phyloP scores from a whole-genome alignment of 352 stramenopile genomes.

The Phytophthora melonis region DNA sequence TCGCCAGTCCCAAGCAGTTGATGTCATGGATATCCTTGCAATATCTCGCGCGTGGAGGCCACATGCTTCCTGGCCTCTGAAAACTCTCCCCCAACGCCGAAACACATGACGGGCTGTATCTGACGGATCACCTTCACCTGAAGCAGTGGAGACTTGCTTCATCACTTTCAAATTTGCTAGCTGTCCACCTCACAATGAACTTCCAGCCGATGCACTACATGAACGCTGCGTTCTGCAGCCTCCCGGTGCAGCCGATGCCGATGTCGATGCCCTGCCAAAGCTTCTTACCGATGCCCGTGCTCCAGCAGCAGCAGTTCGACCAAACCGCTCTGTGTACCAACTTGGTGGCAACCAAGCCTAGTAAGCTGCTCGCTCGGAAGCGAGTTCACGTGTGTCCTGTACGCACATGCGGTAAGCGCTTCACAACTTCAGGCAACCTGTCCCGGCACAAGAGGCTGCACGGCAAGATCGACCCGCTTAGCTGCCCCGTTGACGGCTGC shows the following conservation, averaged over 20 bases:
- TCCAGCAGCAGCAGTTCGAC: conserved; percentile 17
- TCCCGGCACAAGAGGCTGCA: conserved; percentile 57
- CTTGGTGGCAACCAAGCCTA: conserved; percentile 6
- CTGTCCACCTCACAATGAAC: conserved; percentile 11
- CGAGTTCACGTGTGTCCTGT: conserved; percentile 50
- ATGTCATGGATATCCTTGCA: conserved; percentile 30
- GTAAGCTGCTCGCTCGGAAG: conserved; percentile 39
- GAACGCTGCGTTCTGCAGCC: conserved; percentile 18
- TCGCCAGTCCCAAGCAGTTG: conserved; percentile 14
- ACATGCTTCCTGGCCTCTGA: conserved; percentile 13
- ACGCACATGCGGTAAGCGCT: conserved; percentile 51
- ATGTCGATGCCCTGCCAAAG: not conserved
- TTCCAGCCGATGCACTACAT: conserved; percentile 19
- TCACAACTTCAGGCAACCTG: conserved; percentile 63
- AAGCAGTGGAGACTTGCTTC: not conserved
- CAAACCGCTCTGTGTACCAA: conserved; percentile 17
- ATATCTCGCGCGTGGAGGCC: conserved; percentile 7
- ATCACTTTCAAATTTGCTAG: conserved; percentile 24
- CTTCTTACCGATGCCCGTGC: conserved; percentile 1
- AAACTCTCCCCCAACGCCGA: conserved; percentile 20
- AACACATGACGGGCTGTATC: conserved; percentile 35
- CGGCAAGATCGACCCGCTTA: conserved; percentile 46
- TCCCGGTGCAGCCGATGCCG: conserved; percentile 4
- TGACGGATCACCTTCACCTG: conserved; percentile 4
- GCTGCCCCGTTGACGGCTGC: conserved; percentile 37